phyloP scores from a whole-genome alignment of 495 filamentous ascomycete genomes.

The Corynascus novoguineensis region DNA sequence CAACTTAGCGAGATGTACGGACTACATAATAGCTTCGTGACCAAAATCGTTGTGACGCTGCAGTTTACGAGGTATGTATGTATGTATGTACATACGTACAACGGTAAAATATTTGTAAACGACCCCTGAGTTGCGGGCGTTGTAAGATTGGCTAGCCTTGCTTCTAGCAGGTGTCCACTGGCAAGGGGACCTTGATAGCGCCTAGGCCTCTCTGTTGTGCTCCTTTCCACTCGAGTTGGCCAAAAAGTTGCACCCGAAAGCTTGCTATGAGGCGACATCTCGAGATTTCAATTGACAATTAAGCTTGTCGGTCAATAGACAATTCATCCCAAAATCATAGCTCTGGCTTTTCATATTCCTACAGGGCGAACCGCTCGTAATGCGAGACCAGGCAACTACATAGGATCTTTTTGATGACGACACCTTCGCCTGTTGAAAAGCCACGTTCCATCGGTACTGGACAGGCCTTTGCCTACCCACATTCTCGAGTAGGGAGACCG shows the following conservation, averaged over 20 bases:
- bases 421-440: conserved; percentile 1
- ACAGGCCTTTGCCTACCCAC: no score
- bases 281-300: background rate
- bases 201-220: background rate
- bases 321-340: background rate
- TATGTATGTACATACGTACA: no score
- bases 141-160: conserved; percentile 11
- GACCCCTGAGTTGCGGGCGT: background rate
- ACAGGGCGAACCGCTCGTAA: background rate
- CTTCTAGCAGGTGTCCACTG: background rate
- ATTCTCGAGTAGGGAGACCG: no score
- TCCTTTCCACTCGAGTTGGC: background rate
- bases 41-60: no score
- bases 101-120: no score
- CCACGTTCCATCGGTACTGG: conserved; percentile 10
- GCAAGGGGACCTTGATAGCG: background rate
- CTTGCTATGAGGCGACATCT: background rate
- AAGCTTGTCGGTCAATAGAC: background rate
- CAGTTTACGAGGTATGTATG: no score
- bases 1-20: no score
- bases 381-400: background rate
- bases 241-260: no score
- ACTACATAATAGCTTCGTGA: no score
- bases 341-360: background rate
- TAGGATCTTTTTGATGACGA: conserved; percentile 2